Percentiles rank a stretch among this genome's conserved stretches.
These are phyloP conservation scores for Ascomycota sp. DNA, from an alignment of 2,329 filamentous ascomycete species.

Conservation along the genomic window DNA sequence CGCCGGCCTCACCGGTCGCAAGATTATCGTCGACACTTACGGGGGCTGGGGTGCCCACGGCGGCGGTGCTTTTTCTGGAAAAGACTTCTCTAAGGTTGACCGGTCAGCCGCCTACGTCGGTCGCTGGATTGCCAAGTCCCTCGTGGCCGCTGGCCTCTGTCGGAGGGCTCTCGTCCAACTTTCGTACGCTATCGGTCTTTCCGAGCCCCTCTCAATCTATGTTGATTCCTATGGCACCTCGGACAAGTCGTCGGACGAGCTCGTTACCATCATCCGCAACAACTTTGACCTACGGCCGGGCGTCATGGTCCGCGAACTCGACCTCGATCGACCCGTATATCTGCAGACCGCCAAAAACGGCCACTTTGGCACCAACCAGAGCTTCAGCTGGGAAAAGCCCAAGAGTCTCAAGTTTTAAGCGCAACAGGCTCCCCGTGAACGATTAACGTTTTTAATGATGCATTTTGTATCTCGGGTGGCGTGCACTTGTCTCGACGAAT, in stretches of 20 bases:
- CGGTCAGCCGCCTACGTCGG: constrained; percentile 92
- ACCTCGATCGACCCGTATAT: constrained; percentile 93
- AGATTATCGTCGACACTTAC: constrained; percentile 99
- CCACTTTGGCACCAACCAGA: constrained; percentile 94
- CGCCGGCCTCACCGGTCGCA: constrained; percentile 92
- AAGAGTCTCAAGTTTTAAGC: constrained; percentile 81
- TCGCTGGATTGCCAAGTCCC: constrained; percentile 97
- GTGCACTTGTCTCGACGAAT: constrained; percentile 28
- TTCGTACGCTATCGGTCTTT: constrained; percentile 96
- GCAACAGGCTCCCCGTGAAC: constrained; percentile 18
- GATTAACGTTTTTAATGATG: constrained; percentile 17
- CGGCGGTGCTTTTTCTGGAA: constrained; percentile 99
- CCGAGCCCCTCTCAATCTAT: constrained; percentile 93
- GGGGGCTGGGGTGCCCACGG: constrained; percentile 99
- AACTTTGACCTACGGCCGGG: constrained; percentile 98
- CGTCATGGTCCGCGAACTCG: constrained; percentile 95
- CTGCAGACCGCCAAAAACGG: constrained; percentile 97
- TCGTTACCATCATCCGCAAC: constrained; percentile 79
- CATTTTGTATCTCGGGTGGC: constrained; percentile 17
- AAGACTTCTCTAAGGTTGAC: constrained; percentile 99
- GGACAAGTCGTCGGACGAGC: constrained; percentile 69
- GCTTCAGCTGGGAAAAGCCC: constrained; percentile 95
- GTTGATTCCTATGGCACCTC: constrained; percentile 97
- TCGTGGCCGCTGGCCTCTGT: constrained; percentile 72
- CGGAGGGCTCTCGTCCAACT: constrained; percentile 92